These are phyloP conservation scores for Fraxinus cuspidata DNA, from an alignment of 257 asterid genomes.

Conservation along the genomic window DNA sequence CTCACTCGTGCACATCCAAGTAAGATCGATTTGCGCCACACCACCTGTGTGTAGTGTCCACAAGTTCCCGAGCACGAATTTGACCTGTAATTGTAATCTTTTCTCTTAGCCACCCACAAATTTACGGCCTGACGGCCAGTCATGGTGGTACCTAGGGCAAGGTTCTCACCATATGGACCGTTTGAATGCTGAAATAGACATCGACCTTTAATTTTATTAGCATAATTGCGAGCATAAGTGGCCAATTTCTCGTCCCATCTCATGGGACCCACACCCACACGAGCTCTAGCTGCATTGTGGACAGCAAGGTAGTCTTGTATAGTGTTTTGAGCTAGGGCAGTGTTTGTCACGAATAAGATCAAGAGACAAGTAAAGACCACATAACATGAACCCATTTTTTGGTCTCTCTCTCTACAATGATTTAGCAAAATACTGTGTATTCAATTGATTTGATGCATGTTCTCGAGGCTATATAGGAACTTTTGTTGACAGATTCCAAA, in stretches of 20 bases:
- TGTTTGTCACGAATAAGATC: background rate
- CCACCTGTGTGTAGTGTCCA: conserved; percentile 25
- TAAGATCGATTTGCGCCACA: conserved; percentile 4
- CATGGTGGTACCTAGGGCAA: conserved; percentile 1
- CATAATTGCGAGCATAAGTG: conserved; percentile 3
- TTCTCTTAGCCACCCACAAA: conserved; percentile 11
- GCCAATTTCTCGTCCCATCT: conserved; percentile 9
- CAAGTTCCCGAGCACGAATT: conserved; percentile 1
- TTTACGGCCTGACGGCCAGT: background rate
- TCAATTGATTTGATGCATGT: background rate
- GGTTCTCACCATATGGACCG: conserved; percentile 19
- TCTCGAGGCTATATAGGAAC: background rate
- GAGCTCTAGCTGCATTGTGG: conserved; percentile 5
- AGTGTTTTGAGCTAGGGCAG: background rate
- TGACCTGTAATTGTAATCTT: background rate
- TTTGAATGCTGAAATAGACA: conserved; percentile 10
- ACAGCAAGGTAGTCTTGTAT: conserved; percentile 5
- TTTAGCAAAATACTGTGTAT: background rate
- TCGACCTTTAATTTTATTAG: background rate
- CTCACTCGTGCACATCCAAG: conserved; percentile 17
- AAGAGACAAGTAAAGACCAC: background rate
- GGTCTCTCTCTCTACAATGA: background rate
- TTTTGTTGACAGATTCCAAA: no score
- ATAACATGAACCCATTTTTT: background rate
- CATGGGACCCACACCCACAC: background rate